Conservation (phyloP, 2,329 filamentous ascomycete genomes). For the Talaromyces piceae region DNA sequence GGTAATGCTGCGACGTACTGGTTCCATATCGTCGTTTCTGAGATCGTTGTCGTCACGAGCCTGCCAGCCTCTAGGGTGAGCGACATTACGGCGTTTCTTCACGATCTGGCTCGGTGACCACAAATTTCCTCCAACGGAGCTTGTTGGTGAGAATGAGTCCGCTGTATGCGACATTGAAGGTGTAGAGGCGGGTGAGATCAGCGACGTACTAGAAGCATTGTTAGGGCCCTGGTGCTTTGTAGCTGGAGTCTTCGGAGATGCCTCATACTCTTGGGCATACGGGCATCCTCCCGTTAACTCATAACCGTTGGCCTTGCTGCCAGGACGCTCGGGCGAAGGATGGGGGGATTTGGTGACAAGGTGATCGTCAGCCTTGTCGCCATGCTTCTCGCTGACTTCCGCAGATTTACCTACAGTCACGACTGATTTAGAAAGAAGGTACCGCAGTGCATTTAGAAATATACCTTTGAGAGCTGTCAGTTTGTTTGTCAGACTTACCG, state of each 20-base stretch:
- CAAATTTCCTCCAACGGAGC: constrained; percentile 8
- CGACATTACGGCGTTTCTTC: constrained; percentile 1
- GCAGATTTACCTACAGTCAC: neutral
- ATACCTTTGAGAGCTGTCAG: too few species aligned
- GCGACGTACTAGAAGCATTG: constrained; percentile 10
- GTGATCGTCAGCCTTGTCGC: constrained; percentile 1
- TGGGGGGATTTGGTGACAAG: neutral
- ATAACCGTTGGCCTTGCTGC: constrained; percentile 3
- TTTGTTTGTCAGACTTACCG: neutral
- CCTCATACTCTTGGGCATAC: constrained; percentile 9
- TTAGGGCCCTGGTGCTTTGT: constrained; percentile 6
- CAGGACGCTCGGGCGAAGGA: neutral
- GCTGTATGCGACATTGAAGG: constrained; percentile 6
- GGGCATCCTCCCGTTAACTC: constrained; percentile 5
- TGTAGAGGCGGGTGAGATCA: constrained; percentile 3
- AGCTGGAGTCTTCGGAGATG: constrained; percentile 7
- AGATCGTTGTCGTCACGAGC: neutral
- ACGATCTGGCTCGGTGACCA: constrained; percentile 2
- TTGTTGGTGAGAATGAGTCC: constrained; percentile 6
- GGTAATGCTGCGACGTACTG: constrained; percentile 7
- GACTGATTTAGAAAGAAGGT: neutral
- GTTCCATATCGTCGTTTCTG: neutral
- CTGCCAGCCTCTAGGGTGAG: neutral
- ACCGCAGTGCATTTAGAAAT: neutral
- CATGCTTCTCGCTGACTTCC: neutral